Percentiles rank a stretch among this genome's conserved stretches.
These are phyloP conservation scores for Mycena crocata DNA, from an alignment of 768 basidiomycete species.

Conservation along the genomic window DNA sequence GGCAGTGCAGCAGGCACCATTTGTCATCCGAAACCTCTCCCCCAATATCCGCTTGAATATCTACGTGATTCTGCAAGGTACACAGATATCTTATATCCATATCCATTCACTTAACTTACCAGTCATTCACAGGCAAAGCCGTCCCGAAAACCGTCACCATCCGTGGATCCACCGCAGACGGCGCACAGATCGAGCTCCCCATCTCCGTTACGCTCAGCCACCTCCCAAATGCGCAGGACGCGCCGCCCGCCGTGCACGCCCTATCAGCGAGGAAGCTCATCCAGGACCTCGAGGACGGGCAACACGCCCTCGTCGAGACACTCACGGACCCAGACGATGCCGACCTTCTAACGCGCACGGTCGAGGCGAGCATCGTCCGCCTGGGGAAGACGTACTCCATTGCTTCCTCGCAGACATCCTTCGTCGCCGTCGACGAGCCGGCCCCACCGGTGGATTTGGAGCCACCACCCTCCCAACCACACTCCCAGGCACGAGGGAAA, in stretches of 20 bases:
- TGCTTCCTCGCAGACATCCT: slow-evolving; percentile 26
- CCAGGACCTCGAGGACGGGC: slow-evolving; percentile 33
- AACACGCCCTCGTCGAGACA: slow-evolving; percentile 10
- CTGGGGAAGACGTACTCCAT: slow-evolving; percentile 32
- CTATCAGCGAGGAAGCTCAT: slow-evolving; percentile 31
- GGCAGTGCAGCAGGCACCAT: slow-evolving; percentile 27
- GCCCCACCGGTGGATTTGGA: neutral
- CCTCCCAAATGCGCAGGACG: slow-evolving; percentile 16
- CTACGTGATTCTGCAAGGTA: slow-evolving; percentile 28
- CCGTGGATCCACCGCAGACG: slow-evolving; percentile 25
- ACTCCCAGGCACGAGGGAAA: neutral
- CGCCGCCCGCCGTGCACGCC: slow-evolving; percentile 27
- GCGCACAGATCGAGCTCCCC: slow-evolving; percentile 31
- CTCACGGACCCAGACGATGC: slow-evolving; percentile 14
- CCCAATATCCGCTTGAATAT: slow-evolving; percentile 24
- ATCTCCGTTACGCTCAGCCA: slow-evolving; percentile 27
- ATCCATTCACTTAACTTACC: neutral
- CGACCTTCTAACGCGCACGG: slow-evolving; percentile 11
- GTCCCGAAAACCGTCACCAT: slow-evolving; percentile 26
- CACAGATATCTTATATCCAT: neutral
- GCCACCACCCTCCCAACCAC: too few relatives aligned
- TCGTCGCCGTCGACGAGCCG: slow-evolving; percentile 29
- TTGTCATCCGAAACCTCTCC: slow-evolving; percentile 23
- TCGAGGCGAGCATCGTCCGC: slow-evolving; percentile 27
- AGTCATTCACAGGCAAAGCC: slow-evolving; percentile 18